Conservation (phyloP, 1,284 basidiomycete species). For the Wallemia mellicola region DNA sequence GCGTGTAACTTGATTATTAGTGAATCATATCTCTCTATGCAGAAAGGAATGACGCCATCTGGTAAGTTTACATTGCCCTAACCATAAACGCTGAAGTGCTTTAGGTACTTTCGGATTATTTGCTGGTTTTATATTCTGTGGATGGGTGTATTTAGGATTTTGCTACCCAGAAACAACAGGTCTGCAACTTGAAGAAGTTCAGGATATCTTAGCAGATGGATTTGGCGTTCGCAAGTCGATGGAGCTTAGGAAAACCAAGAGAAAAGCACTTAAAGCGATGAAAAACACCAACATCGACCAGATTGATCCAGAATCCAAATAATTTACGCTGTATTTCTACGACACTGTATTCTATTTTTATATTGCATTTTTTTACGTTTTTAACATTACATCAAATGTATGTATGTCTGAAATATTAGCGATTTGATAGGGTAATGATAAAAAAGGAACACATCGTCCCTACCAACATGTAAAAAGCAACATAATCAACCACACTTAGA, state of each 20-base stretch:
- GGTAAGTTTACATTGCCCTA: background rate
- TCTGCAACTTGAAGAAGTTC: conserved; percentile 16
- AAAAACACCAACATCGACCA: too few species aligned
- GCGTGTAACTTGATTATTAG: conserved; percentile 8
- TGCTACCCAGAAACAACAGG: conserved; percentile 17
- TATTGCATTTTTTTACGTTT: too few species aligned
- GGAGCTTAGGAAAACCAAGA: conserved; percentile 12
- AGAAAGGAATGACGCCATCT: conserved; percentile 11
- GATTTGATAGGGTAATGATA: too few species aligned
- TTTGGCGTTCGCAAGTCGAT: conserved; percentile 15
- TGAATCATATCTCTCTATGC: conserved; percentile 9
- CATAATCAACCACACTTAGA: too few species aligned
- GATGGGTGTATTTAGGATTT: conserved; percentile 10
- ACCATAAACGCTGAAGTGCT: background rate
- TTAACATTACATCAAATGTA: too few species aligned
- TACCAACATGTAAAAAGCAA: too few species aligned
- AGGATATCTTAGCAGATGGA: conserved; percentile 13
- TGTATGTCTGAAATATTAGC: too few species aligned
- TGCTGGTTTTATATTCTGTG: conserved; percentile 10
- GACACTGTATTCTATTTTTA: too few species aligned
- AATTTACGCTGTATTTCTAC: too few species aligned
- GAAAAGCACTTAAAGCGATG: background rate
- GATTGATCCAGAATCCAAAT: too few species aligned
- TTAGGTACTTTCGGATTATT: conserved; percentile 14
- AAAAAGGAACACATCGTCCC: too few species aligned